These are phyloP conservation scores for Chytridium lagenaria DNA, from an alignment of 371 early-diverging fungal genomes.

Conservation along the genomic window DNA sequence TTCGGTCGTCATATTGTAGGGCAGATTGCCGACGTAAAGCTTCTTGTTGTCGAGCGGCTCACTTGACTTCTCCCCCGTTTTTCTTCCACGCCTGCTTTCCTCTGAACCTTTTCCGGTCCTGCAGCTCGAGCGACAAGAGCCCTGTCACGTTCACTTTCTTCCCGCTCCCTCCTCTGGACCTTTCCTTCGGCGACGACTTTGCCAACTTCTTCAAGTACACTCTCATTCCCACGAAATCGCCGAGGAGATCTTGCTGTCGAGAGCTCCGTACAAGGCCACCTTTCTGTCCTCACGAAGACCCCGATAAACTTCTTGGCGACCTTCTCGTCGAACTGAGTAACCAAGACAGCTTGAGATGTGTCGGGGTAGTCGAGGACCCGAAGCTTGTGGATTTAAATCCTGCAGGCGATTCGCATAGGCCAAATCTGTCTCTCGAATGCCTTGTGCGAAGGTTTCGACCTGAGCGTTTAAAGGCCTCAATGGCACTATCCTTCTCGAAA, in stretches of 20 bases:
- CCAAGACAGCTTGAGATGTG: not conserved
- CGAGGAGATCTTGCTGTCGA: not conserved
- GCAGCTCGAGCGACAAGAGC: not conserved
- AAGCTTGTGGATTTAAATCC: not conserved
- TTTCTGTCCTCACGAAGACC: not conserved
- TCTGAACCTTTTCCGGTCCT: not conserved
- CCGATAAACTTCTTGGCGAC: not conserved
- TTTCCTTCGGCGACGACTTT: no score
- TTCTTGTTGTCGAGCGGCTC: not conserved
- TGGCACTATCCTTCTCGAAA: not conserved
- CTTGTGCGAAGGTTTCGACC: not conserved
- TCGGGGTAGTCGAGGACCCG: not conserved
- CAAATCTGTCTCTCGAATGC: not conserved
- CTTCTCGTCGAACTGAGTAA: not conserved
- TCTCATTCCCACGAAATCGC: not conserved
- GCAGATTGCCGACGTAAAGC: not conserved
- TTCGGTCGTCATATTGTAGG: not conserved
- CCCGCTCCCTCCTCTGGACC: not conserved
- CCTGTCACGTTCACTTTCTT: not conserved
- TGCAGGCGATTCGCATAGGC: not conserved
- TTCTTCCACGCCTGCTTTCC: not conserved
- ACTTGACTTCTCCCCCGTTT: not conserved
- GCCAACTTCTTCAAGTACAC: no score
- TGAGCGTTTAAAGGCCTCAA: not conserved
- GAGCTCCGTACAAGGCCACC: not conserved